Evolutionary conservation across 305 asterid genomes (phyloP).

Genomic region (Solanum hybrid): DNA sequence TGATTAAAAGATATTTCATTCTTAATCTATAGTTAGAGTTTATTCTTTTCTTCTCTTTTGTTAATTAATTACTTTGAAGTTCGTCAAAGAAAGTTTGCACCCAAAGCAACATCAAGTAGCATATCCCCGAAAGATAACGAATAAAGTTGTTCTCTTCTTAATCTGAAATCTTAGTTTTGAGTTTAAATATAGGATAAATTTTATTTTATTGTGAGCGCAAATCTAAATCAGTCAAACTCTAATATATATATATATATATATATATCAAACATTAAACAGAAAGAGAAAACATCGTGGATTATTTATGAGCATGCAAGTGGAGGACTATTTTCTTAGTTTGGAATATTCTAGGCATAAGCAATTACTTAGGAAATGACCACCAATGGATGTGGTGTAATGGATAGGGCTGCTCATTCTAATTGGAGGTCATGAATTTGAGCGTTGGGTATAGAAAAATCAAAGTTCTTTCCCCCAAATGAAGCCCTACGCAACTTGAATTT

Average conservation of each 20-base stretch:
- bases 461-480: no score
- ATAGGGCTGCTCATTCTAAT: no score
- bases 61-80: background rate
- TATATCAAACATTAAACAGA: background rate
- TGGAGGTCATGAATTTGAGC: background rate
- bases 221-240: background rate
- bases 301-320: background rate
- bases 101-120: background rate
- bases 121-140: background rate
- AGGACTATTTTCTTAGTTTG: background rate
- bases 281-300: background rate
- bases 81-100: background rate
- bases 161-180: accelerated
- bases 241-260: no score
- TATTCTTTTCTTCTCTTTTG: background rate
- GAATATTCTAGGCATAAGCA: background rate
- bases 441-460: background rate
- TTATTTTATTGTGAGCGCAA: background rate
- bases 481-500: background rate
- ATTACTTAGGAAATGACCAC: background rate
- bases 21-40: background rate
- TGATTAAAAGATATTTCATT: background rate
- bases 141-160: background rate
- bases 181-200: background rate
- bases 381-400: background rate